Conservation (phyloP, 495 filamentous ascomycete species). For the Penicillium malachiteum region DNA sequence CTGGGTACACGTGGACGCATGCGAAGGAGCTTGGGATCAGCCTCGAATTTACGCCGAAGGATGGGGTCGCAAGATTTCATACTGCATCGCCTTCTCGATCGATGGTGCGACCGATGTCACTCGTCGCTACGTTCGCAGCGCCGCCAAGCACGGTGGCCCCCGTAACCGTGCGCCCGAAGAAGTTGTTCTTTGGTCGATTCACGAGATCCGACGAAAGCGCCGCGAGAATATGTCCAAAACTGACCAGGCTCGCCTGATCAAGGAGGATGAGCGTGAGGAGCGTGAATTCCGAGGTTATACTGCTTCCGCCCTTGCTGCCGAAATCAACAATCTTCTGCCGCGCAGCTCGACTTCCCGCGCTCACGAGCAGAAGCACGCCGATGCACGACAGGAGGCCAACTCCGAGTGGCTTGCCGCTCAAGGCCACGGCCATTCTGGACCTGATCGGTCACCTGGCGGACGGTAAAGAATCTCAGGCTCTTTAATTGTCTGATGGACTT, state of each 20-base stretch:
- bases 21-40: constrained; percentile 94
- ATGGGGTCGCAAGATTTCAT: constrained; percentile 92
- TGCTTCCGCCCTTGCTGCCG: constrained; percentile 65
- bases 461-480: constrained; percentile 25
- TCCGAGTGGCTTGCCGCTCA: constrained; percentile 63
- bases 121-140: constrained; percentile 86
- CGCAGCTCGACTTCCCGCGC: constrained; percentile 29
- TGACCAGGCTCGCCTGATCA: constrained; percentile 74
- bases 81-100: constrained; percentile 94
- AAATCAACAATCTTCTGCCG: constrained; percentile 56
- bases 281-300: constrained; percentile 76
- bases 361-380: constrained; percentile 42
- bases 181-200: constrained; percentile 81
- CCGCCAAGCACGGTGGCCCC: constrained; percentile 65
- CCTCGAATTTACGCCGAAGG: constrained; percentile 90
- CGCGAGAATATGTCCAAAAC: constrained; percentile 77
- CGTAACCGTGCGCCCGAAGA: constrained; percentile 80
- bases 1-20: constrained; percentile 97
- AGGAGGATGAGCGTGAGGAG: constrained; percentile 87
- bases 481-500: not conserved
- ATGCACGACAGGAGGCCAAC: constrained; percentile 58
- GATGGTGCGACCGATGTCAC: constrained; percentile 97
- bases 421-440: constrained; percentile 42
- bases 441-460: constrained; percentile 36
- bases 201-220: constrained; percentile 82